These are phyloP conservation scores for Pleurozium schreberi DNA, from an alignment of 225 moss, liverwort and hornwort species.

Conservation along the genomic window DNA sequence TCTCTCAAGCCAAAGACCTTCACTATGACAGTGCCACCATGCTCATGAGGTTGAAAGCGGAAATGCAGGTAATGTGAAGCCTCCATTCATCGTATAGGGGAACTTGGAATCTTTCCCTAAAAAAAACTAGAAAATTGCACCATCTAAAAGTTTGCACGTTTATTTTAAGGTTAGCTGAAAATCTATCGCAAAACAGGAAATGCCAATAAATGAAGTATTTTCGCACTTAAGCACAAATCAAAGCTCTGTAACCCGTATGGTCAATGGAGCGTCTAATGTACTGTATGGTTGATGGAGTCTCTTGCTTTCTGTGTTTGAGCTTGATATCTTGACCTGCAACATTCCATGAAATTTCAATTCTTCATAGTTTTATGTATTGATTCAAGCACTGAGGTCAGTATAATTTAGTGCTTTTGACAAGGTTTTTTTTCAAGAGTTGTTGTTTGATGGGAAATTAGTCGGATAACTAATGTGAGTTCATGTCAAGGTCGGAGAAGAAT, in stretches of 20 bases:
- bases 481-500: not conserved
- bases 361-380: not conserved
- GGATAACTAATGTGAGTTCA: not conserved
- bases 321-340: not conserved
- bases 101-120: not conserved
- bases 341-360: not conserved
- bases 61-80: constrained; percentile 37
- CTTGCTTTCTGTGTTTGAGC: not conserved
- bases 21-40: constrained; percentile 94
- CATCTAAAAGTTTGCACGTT: not conserved
- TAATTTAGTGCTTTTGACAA: not conserved
- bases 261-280: not conserved
- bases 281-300: not conserved
- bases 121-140: not conserved
- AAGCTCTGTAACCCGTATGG: not conserved
- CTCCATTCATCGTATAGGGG: not conserved
- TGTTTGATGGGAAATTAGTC: not conserved
- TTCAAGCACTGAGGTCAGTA: not conserved
- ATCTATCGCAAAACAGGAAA: not conserved
- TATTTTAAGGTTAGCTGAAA: not conserved
- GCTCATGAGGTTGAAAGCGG: constrained; percentile 87
- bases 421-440: not conserved
- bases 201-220: not conserved
- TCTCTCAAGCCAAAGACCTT: constrained; percentile 70
- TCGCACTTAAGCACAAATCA: not conserved